These are phyloP conservation scores for Ophiocytium majus DNA, from an alignment of 352 stramenopile genomes.

Conservation along the genomic window DNA sequence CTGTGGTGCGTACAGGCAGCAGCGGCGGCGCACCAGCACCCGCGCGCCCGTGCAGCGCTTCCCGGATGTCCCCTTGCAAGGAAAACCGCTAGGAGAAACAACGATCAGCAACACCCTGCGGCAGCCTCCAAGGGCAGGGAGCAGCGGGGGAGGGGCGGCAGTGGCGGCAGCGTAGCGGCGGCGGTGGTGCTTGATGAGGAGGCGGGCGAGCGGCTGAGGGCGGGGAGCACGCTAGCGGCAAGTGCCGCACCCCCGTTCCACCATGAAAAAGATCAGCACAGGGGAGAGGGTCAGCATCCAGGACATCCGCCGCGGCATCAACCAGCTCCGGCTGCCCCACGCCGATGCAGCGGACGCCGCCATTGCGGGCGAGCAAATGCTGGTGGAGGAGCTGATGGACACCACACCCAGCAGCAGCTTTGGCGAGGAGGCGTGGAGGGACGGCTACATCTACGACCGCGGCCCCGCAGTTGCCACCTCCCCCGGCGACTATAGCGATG, in stretches of 20 bases:
- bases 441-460: conserved; percentile 43
- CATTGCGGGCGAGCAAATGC: conserved; percentile 41
- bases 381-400: conserved; percentile 54
- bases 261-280: conserved; percentile 54
- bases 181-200: not conserved
- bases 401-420: conserved; percentile 47
- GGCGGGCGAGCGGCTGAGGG: no score
- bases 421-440: conserved; percentile 36
- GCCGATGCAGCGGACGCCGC: conserved; percentile 40
- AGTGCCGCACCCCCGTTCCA: no score
- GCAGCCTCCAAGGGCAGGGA: not conserved
- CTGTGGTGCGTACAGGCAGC: no score
- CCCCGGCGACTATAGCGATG: conserved; percentile 42
- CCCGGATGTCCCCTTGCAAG: no score
- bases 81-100: not conserved
- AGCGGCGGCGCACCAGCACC: no score
- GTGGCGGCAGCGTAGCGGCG: not conserved
- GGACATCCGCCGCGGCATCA: conserved; percentile 44
- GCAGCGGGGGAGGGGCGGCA: not conserved
- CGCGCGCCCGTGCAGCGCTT: no score
- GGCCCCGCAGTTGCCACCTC: conserved; percentile 31
- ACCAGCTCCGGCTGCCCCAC: conserved; percentile 27
- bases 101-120: not conserved
- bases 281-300: conserved; percentile 46
- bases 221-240: no score